Percentiles rank a stretch among this genome's conserved stretches.
These are phyloP conservation scores for Tricholoma bakamatsutake DNA, from an alignment of 768 basidiomycete species.

Conservation along the genomic window DNA sequence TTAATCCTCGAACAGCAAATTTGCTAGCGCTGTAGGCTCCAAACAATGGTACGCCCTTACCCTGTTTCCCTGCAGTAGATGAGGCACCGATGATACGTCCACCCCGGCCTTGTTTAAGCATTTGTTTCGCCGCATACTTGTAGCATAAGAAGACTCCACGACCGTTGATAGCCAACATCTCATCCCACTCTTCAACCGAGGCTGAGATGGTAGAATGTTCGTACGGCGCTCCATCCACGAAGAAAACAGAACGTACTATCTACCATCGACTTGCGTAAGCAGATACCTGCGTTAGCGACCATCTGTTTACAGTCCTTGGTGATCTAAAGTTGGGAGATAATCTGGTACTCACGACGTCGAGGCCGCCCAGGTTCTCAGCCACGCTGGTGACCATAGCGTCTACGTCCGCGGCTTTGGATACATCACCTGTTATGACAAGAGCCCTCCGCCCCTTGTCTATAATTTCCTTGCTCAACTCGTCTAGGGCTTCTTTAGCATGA, in stretches of 20 bases:
- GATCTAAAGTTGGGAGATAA: neutral
- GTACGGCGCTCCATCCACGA: neutral
- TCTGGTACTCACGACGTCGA: slow-evolving; percentile 24
- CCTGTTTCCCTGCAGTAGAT: slow-evolving; percentile 33
- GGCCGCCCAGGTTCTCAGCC: slow-evolving; percentile 16
- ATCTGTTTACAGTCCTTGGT: slow-evolving; percentile 15
- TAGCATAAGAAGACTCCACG: slow-evolving; percentile 30
- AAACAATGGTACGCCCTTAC: slow-evolving; percentile 13
- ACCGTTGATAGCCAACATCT: slow-evolving; percentile 23
- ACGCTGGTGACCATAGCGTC: slow-evolving; percentile 17
- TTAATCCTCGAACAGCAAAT: slow-evolving; percentile 18
- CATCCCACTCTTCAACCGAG: slow-evolving; percentile 18
- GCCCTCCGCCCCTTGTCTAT: slow-evolving; percentile 11
- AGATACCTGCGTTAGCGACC: slow-evolving; percentile 28
- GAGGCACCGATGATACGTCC: slow-evolving; percentile 36
- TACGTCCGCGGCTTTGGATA: slow-evolving; percentile 18
- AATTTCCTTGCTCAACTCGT: slow-evolving; percentile 15
- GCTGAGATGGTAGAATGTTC: slow-evolving; percentile 5
- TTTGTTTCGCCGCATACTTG: slow-evolving; percentile 29
- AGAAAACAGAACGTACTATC: slow-evolving; percentile 7
- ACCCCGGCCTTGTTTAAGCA: no score
- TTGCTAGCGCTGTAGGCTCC: slow-evolving; percentile 15
- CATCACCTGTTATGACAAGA: slow-evolving; percentile 13
- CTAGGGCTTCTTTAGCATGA: neutral
- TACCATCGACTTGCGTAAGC: neutral